Percentiles rank a stretch among this genome's conserved stretches.
Conservation (phyloP, 169 alveolate species). For the Eimeria nieschulzi region DNA sequence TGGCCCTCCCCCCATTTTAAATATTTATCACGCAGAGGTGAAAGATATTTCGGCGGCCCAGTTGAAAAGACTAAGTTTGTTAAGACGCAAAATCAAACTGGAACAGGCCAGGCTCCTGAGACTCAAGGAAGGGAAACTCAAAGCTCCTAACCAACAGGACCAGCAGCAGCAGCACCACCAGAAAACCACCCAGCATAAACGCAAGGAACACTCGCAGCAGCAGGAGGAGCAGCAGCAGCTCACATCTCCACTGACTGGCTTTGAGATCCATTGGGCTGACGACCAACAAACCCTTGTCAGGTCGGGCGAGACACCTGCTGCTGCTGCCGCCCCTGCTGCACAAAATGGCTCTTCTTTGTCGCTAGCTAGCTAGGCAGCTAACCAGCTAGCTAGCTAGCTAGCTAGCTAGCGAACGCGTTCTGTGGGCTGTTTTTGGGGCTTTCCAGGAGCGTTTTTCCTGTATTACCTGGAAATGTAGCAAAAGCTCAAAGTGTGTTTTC, state of each 20-base stretch:
- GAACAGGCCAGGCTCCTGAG: background rate
- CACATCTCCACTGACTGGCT: constrained; percentile 70
- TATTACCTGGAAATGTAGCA: too few species aligned
- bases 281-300: constrained; percentile 68
- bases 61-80: background rate
- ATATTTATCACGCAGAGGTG: background rate
- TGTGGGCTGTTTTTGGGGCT: background rate
- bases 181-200: background rate
- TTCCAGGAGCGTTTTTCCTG: too few species aligned
- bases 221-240: constrained; percentile 25
- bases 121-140: background rate
- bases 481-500: too few species aligned
- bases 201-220: background rate
- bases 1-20: background rate
- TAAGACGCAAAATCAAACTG: background rate
- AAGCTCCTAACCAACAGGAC: background rate
- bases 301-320: constrained; percentile 9
- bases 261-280: constrained; percentile 69
- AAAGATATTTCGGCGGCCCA: background rate
- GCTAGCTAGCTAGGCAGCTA: background rate
- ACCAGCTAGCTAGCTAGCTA: background rate
- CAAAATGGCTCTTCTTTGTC: background rate
- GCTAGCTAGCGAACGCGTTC: background rate
- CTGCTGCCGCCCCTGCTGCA: constrained; percentile 19
- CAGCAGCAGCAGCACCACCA: background rate